These are phyloP conservation scores for Rhodomyrtus tomentosa DNA, from an alignment of 345 rosid genomes.

Conservation along the genomic window DNA sequence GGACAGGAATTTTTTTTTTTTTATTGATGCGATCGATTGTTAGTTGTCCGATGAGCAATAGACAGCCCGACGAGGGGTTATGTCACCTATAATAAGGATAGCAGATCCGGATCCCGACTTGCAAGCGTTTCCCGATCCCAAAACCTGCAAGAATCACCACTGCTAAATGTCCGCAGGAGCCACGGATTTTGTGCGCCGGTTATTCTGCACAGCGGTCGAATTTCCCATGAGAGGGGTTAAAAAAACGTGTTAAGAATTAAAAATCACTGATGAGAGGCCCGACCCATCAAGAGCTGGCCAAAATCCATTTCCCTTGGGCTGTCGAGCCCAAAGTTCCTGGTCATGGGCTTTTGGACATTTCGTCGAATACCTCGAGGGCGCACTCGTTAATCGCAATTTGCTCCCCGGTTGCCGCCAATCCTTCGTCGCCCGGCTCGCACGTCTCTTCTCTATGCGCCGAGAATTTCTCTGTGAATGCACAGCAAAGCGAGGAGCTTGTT, in stretches of 20 bases:
- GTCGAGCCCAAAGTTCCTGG: background rate
- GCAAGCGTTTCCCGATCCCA: background rate
- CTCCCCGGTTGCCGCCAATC: background rate
- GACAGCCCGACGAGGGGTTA: no score
- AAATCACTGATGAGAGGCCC: background rate
- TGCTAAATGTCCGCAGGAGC: background rate
- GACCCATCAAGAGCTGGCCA: background rate
- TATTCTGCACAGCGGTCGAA: background rate
- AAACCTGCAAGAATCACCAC: background rate
- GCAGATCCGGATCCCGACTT: no score
- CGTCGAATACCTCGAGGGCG: background rate
- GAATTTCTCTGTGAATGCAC: slow-evolving; percentile 25
- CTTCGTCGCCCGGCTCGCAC: background rate
- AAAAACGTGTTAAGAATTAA: no score
- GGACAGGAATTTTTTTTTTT: no score
- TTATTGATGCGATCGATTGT: no score
- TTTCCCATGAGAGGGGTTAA: background rate
- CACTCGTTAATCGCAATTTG: background rate
- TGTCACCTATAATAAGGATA: no score
- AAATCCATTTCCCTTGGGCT: background rate
- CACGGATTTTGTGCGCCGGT: background rate
- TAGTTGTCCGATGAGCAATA: no score
- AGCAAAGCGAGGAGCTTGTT: slow-evolving; percentile 46
- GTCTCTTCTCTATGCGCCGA: background rate
- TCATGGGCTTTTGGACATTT: background rate